Evolutionary conservation across 345 rosid species (phyloP), one percentile per base, ranked within the genome.

Genomic region (Salix suchowensis): DNA sequence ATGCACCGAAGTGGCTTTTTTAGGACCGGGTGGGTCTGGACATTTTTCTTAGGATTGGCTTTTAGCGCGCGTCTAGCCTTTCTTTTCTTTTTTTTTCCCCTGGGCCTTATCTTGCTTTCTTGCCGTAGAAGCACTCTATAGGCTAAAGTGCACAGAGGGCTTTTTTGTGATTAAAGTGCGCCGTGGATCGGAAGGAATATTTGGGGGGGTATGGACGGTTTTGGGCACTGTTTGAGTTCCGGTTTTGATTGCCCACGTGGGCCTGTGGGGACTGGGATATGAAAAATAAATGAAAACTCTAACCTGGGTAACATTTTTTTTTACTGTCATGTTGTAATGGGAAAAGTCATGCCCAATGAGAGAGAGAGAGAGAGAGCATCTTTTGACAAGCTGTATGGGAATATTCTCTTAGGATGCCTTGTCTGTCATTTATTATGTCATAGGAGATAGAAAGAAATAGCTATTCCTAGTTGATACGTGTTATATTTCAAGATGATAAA

Each of bases 191-290:
- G 68, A 28, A 42, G 5, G 54, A 68, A 69, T 42, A 32, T 32
- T 75, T 62, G 78, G 77, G 60, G 60, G 34, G 34, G 60, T 54
- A 0, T 52, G 30, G 32, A 2, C 65, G 28, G 61, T 68, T 79
- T 54, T 7, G 24, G 40, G 52, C 39, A 55, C 13, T 4, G 74
- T 71, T 76, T 80, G 82, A 73, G 87, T 23, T 8, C 71, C 79
- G 78, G 77, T 70, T 26, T 64, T n/a, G 12, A 58, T 36, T 18
- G 60, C n/a, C 4, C 24, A 50, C 2, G 78, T 36, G 77, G 67
- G 71, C 64, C 73, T 30, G 62, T 14, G 11, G 26, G 19, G 46
- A 71, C 23, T 7, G 26, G 19, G 37, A 74, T 30, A 61, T 54
- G 7, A 32, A 73, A 73, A 7, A 50, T 13, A 44, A 24, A 18